Percentiles rank a stretch among this genome's conserved stretches.
phyloP scores from a whole-genome alignment of 345 rosid species.

The Lepidium sativum region DNA sequence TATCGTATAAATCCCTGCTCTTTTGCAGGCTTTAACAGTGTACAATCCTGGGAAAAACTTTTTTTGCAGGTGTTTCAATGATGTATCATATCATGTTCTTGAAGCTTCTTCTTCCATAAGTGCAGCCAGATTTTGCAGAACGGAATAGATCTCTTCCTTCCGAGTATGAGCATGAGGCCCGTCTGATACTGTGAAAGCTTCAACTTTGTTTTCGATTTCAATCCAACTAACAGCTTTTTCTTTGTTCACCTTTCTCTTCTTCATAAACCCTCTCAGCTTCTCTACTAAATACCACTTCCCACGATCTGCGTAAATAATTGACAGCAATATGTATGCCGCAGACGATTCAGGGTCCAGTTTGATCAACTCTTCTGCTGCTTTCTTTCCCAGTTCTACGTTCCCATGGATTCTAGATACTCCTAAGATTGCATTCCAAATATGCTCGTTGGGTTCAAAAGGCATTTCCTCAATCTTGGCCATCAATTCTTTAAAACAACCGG shows the following conservation, averaged over 20 bases:
- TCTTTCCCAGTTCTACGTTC: slow-evolving; percentile 45
- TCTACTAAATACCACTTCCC: slow-evolving; percentile 55
- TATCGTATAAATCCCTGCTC: slow-evolving; percentile 25
- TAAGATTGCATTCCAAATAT: slow-evolving; percentile 44
- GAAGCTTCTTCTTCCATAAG: slow-evolving; percentile 40
- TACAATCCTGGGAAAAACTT: slow-evolving; percentile 5
- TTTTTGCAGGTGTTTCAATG: no score
- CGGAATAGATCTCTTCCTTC: slow-evolving; percentile 35
- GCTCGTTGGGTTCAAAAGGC: slow-evolving; percentile 41
- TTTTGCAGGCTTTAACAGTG: slow-evolving; percentile 23
- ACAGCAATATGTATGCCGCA: slow-evolving; percentile 49
- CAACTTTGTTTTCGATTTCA: slow-evolving; percentile 38
- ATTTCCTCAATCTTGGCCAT: slow-evolving; percentile 37
- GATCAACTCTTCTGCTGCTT: slow-evolving; percentile 46
- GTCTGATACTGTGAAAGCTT: slow-evolving; percentile 42
- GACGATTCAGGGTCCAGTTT: slow-evolving; percentile 44
- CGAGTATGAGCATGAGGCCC: slow-evolving; percentile 48
- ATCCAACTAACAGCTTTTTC: slow-evolving; percentile 63
- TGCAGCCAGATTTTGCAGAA: slow-evolving; percentile 39
- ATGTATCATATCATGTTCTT: slow-evolving; percentile 19
- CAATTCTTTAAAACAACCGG: slow-evolving; percentile 45
- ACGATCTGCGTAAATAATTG: slow-evolving; percentile 41
- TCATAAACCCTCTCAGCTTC: slow-evolving; percentile 50
- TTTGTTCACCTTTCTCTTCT: slow-evolving; percentile 35
- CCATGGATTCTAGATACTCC: slow-evolving; percentile 52